Conservation (phyloP, 805 yeast genomes). For the Peterozyma toletana region DNA sequence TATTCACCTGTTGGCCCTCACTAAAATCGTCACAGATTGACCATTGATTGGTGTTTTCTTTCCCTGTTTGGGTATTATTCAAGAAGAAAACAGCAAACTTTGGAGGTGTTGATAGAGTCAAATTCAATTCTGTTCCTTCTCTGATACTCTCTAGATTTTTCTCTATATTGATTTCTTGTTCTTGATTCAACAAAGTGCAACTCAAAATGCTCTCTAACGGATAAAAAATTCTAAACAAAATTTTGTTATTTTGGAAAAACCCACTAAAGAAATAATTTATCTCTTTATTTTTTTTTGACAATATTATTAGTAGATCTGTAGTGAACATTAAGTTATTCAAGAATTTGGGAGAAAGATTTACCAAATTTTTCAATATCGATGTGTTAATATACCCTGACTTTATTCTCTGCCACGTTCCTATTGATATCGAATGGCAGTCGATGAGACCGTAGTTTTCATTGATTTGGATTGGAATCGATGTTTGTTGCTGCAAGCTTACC, state of each 20-base stretch:
- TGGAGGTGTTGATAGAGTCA: slow-evolving; percentile 53
- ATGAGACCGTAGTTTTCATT: slow-evolving; percentile 65
- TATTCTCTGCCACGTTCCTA: slow-evolving; percentile 77
- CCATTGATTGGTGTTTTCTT: slow-evolving; percentile 58
- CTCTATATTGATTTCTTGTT: slow-evolving; percentile 25
- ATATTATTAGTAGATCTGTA: slow-evolving; percentile 64
- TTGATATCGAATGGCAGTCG: slow-evolving; percentile 61
- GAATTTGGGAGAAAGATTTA: slow-evolving; percentile 62
- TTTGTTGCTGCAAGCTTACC: slow-evolving; percentile 13
- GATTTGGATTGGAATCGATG: slow-evolving; percentile 38
- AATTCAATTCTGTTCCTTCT: slow-evolving; percentile 36
- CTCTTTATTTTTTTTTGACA: slow-evolving; percentile 65
- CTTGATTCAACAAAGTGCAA: slow-evolving; percentile 43
- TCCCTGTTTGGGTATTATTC: slow-evolving; percentile 36
- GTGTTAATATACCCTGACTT: slow-evolving; percentile 51
- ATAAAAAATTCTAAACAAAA: slow-evolving; percentile 65
- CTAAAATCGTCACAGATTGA: slow-evolving; percentile 79
- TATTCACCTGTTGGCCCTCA: slow-evolving; percentile 74
- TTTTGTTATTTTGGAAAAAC: slow-evolving; percentile 57
- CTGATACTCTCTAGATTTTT: slow-evolving; percentile 18
- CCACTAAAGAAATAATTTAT: slow-evolving; percentile 76
- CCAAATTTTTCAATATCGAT: slow-evolving; percentile 33
- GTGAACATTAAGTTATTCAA: slow-evolving; percentile 57
- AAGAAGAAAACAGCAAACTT: slow-evolving; percentile 73
- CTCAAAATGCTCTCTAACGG: slow-evolving; percentile 55